A percentile compares a stretch with the other conserved stretches of the same genome.
Evolutionary conservation across 139 green algal species (phyloP).

Genomic region (Yamagishiella unicocca): DNA sequence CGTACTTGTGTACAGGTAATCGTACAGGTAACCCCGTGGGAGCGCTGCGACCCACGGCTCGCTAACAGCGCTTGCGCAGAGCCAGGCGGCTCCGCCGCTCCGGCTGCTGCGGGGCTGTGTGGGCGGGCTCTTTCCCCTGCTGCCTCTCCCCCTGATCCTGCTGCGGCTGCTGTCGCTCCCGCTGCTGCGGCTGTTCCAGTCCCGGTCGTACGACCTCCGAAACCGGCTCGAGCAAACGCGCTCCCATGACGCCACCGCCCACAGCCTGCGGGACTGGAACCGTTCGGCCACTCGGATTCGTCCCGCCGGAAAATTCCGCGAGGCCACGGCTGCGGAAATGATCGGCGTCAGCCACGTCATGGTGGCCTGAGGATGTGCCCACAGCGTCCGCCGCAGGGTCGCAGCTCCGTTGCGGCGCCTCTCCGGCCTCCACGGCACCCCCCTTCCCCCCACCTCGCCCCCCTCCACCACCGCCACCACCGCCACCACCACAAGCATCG

Average conservation of each 20-base stretch:
- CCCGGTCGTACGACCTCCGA: background rate
- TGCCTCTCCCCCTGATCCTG: background rate
- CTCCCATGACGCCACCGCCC: background rate
- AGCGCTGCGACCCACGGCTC: no score
- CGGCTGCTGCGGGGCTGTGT: background rate
- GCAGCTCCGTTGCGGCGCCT: no score
- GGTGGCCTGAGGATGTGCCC: no score
- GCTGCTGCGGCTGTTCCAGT: background rate
- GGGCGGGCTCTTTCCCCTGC: background rate
- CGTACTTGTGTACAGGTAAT: no score
- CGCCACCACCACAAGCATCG: background rate
- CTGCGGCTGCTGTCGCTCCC: background rate
- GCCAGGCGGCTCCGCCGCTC: constrained; percentile 2
- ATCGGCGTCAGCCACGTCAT: background rate
- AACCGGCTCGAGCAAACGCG: background rate
- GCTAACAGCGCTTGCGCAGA: background rate
- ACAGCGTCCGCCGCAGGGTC: no score
- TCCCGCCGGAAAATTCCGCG: background rate
- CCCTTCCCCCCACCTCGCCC: no score
- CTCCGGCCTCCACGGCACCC: no score
- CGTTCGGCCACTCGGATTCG: background rate
- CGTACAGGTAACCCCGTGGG: no score
- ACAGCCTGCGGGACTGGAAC: background rate
- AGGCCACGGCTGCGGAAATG: background rate
- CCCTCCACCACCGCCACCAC: no score